These are phyloP conservation scores for Lonicera japonica DNA, from an alignment of 129 eudicot species.

Conservation along the genomic window DNA sequence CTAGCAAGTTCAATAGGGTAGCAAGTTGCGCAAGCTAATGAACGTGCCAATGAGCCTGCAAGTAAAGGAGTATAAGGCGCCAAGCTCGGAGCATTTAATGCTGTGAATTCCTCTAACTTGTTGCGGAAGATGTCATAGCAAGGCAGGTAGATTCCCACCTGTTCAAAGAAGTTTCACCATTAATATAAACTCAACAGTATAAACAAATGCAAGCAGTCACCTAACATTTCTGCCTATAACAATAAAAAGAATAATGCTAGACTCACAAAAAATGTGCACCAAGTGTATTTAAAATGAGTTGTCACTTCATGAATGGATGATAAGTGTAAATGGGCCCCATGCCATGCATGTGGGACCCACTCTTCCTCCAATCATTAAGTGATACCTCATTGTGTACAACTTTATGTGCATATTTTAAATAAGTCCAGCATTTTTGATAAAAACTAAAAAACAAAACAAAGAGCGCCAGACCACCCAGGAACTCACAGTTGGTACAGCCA, in stretches of 20 bases:
- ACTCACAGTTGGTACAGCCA: constrained; percentile 91
- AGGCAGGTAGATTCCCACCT: constrained; percentile 97
- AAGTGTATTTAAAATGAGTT: too few species aligned
- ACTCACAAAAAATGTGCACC: too few species aligned
- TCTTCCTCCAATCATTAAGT: too few species aligned
- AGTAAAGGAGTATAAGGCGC: constrained; percentile 71
- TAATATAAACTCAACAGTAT: constrained; percentile 2
- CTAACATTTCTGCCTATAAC: too few species aligned
- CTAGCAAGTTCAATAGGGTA: constrained; percentile 96
- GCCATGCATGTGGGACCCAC: too few species aligned
- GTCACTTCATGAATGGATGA: too few species aligned
- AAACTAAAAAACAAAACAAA: constrained; percentile 26
- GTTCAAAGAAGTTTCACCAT: constrained; percentile 5
- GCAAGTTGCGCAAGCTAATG: constrained; percentile 89
- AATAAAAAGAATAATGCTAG: too few species aligned
- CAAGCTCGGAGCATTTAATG: constrained; percentile 65
- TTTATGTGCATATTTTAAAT: too few species aligned
- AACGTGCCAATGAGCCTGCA: constrained; percentile 91
- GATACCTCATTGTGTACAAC: too few species aligned
- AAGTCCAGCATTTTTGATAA: constrained; percentile 89
- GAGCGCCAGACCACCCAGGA: neutral
- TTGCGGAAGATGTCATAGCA: constrained; percentile 80
- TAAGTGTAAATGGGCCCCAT: too few species aligned
- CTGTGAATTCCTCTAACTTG: constrained; percentile 63
- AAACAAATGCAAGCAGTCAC: neutral